Evolutionary conservation across 2,329 filamentous ascomycete species (phyloP), one percentile per base, ranked within the genome.

Genomic region (Venturiaceae sp.): DNA sequence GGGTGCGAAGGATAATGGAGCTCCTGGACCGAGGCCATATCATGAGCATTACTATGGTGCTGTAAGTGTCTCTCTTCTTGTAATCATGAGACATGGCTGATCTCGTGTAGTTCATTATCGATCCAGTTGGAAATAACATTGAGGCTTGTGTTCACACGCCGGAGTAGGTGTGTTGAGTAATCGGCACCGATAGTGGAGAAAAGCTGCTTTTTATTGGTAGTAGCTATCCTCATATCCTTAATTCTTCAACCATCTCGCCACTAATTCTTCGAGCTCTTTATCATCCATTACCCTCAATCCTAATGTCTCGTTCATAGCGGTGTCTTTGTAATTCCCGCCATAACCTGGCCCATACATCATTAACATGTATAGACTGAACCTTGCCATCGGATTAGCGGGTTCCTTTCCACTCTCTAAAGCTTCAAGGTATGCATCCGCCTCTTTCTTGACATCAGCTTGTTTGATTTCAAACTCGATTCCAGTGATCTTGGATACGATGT

Each of bases 401-500:
- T 3, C 30, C 33, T 14, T 23, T 7, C 53, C 53, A 28, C 14
- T 55, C 34, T 41, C 19, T 13, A 55, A 19, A 19, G 21, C 32
- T n/a, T 55, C 53, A 26, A 39, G 37, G 19, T 39, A 39, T 1
- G n/a, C 21, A 19, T 55, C 37, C 3, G 37, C 53, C 4, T 39
- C 37, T 26, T 55, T 44, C 8, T 41, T 2, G 19, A 55, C 37
- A 23, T 55, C 34, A 1, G 37, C 53, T 23, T 55, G 53, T 33
- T 41, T 34, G 5, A 39, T 36, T 3, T 21, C 33, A 19, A 55
- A 37, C 19, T 41, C 26, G 2, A 19, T 2, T 7, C 59, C 61
- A 14, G 57, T 32, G 19, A 41, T 21, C 21, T 61, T 58, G 53
- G 61, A 58, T 3, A 58, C 61, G 9, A 61, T 32, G 11, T 33